Percentiles rank a stretch among this genome's conserved stretches.
Evolutionary conservation across 352 stramenopile genomes (phyloP).

Genomic region (Globisporangium paddicum): DNA sequence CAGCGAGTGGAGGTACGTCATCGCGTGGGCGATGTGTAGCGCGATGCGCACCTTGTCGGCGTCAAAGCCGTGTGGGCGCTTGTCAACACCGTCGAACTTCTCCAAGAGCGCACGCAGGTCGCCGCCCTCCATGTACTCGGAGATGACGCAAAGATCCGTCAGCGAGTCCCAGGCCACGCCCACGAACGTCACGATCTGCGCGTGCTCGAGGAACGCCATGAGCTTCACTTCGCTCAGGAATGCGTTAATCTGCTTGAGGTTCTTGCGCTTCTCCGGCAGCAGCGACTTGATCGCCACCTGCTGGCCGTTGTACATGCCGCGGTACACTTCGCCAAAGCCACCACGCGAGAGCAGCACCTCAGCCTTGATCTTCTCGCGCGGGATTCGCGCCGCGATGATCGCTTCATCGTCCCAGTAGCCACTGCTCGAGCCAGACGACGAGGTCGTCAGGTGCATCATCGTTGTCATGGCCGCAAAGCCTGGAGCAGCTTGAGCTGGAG

Average conservation of each 20-base stretch:
- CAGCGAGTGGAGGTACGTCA: constrained; percentile 49
- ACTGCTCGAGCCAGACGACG: neutral
- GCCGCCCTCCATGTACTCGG: constrained; percentile 41
- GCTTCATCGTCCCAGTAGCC: constrained; percentile 34
- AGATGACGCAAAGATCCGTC: constrained; percentile 30
- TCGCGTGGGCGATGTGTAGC: constrained; percentile 29
- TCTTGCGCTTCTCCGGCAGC: constrained; percentile 24
- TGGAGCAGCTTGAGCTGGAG: neutral
- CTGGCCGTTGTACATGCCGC: constrained; percentile 29
- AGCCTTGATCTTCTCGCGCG: constrained; percentile 23
- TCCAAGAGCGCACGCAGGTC: constrained; percentile 28
- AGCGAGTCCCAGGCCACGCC: constrained; percentile 39
- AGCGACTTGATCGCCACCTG: constrained; percentile 46
- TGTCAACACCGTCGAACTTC: neutral
- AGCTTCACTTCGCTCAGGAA: constrained; percentile 50
- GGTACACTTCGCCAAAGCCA: constrained; percentile 46
- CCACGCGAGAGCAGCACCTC: constrained; percentile 25
- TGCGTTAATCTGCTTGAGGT: constrained; percentile 26
- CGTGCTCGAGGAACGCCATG: constrained; percentile 34
- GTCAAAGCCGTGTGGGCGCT: constrained; percentile 30
- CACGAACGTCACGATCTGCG: constrained; percentile 35
- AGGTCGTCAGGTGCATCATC: constrained; percentile 1
- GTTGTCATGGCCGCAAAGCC: neutral
- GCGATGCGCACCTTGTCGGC: constrained; percentile 48
- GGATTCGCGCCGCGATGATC: constrained; percentile 32